phyloP scores from a whole-genome alignment of 225 moss, liverwort and hornwort species.

The Marchantia paleacea region DNA sequence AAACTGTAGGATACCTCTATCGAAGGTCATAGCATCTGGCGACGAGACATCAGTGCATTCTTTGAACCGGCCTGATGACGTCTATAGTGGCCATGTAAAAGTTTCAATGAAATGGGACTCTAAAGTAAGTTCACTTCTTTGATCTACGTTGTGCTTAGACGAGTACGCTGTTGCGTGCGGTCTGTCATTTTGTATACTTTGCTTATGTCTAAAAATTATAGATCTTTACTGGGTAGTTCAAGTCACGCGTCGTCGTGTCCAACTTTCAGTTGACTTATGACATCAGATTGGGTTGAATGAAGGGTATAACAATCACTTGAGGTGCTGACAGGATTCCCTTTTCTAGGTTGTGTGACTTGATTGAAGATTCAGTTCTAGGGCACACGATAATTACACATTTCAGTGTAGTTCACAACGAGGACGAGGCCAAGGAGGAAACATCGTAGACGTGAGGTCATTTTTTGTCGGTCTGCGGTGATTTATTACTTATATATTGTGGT shows the following conservation, averaged over 20 bases:
- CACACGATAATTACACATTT: too few relatives aligned
- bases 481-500: too few relatives aligned
- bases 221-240: background rate
- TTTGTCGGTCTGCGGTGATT: background rate
- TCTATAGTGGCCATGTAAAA: constrained; percentile 43
- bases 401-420: too few relatives aligned
- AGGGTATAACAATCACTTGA: too few relatives aligned
- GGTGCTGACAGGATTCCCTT: too few relatives aligned
- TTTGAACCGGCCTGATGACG: constrained; percentile 35
- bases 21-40: constrained; percentile 33
- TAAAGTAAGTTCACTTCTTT: constrained; percentile 29
- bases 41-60: constrained; percentile 42
- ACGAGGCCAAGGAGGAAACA: too few relatives aligned
- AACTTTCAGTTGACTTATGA: too few relatives aligned
- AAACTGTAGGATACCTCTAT: constrained; percentile 36
- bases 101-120: constrained; percentile 42
- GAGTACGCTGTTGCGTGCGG: background rate
- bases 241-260: background rate
- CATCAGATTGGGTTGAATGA: too few relatives aligned
- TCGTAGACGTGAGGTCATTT: background rate
- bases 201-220: background rate
- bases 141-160: background rate
- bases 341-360: too few relatives aligned
- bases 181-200: background rate
- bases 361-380: too few relatives aligned